Evolutionary conservation across 495 filamentous ascomycete species (phyloP).

Genomic region (Aspergillus olivimuriae): DNA sequence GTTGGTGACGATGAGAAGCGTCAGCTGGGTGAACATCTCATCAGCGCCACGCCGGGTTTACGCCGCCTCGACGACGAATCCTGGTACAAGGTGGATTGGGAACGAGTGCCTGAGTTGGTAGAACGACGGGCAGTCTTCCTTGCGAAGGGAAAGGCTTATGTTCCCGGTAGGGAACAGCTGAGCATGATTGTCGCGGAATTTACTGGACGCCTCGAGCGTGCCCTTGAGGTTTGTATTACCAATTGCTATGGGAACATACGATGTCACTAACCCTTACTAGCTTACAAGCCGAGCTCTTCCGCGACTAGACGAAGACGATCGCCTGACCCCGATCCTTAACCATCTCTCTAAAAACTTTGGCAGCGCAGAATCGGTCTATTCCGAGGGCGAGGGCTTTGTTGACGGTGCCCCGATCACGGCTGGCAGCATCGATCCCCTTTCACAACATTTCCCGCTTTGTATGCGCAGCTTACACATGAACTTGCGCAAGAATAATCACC

Average conservation of each 20-base stretch:
- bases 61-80: slow-evolving; percentile 64
- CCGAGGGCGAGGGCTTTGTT: slow-evolving; percentile 48
- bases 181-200: slow-evolving; percentile 89
- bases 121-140: slow-evolving; percentile 72
- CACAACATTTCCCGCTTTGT: slow-evolving; percentile 85
- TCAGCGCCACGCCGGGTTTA: slow-evolving; percentile 44
- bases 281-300: slow-evolving; percentile 84
- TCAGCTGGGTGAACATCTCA: slow-evolving; percentile 45
- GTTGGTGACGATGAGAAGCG: slow-evolving; percentile 71
- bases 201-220: slow-evolving; percentile 64
- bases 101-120: slow-evolving; percentile 82
- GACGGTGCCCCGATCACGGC: slow-evolving; percentile 71
- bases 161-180: slow-evolving; percentile 77
- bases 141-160: slow-evolving; percentile 80
- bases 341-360: slow-evolving; percentile 91
- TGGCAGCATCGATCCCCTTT: slow-evolving; percentile 72
- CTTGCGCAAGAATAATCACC: slow-evolving; percentile 74
- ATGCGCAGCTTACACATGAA: slow-evolving; percentile 86
- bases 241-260: background rate
- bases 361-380: slow-evolving; percentile 77
- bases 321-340: slow-evolving; percentile 85
- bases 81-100: slow-evolving; percentile 96
- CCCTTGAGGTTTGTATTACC: slow-evolving; percentile 59
- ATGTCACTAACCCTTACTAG: slow-evolving; percentile 34
- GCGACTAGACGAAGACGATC: slow-evolving; percentile 92